Percentiles rank a stretch among this genome's conserved stretches.
Evolutionary conservation across 2,329 filamentous ascomycete genomes (phyloP).

Genomic region (Trichoderma polysporum): DNA sequence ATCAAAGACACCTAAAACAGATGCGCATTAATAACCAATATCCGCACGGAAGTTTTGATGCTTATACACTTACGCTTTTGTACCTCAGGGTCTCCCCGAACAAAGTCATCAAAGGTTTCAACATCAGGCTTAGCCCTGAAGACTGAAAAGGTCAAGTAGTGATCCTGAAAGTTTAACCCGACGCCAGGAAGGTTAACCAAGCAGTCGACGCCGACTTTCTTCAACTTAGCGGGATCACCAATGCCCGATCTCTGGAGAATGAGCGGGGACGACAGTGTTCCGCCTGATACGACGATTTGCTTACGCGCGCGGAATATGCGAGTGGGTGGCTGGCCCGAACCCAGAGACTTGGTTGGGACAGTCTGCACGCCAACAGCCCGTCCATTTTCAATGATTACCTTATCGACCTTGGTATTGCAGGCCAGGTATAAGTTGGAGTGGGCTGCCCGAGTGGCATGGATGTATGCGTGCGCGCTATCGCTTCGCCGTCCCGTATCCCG

Average conservation of each 20-base stretch:
- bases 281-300: constrained; percentile 50
- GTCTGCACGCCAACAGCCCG: constrained; percentile 56
- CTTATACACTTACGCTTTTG: constrained; percentile 24
- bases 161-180: constrained; percentile 48
- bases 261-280: constrained; percentile 49
- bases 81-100: constrained; percentile 4
- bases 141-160: constrained; percentile 43
- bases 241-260: constrained; percentile 61
- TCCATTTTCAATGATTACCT: constrained; percentile 55
- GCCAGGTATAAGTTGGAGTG: constrained; percentile 35
- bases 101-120: constrained; percentile 9
- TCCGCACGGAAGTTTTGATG: constrained; percentile 17
- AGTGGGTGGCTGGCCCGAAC: constrained; percentile 29
- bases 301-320: constrained; percentile 49
- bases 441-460: constrained; percentile 33
- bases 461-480: constrained; percentile 32
- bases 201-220: constrained; percentile 45
- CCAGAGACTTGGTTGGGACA: constrained; percentile 47
- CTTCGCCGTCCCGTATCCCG: constrained; percentile 19
- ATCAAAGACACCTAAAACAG: constrained; percentile 34
- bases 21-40: constrained; percentile 47
- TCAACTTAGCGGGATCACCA: constrained; percentile 46
- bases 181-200: constrained; percentile 50
- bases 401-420: constrained; percentile 38
- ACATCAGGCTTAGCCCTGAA: constrained; percentile 11